Conservation (phyloP, 371 early-diverging fungal species). For the Mucor circinelloides region DNA sequence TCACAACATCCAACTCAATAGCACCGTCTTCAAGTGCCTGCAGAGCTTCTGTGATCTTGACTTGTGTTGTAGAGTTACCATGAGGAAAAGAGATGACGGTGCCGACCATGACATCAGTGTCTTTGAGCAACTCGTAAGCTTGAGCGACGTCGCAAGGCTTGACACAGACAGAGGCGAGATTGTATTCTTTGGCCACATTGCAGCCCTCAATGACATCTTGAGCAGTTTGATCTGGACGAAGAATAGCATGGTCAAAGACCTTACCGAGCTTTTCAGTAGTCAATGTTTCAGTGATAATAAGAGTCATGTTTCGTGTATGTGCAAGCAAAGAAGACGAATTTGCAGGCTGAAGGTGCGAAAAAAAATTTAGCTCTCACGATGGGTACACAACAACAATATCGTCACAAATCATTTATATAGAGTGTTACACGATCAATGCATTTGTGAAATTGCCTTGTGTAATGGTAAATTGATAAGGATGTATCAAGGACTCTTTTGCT, state of each 20-base stretch:
- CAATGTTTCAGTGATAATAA: slow-evolving; percentile 49
- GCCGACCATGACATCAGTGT: slow-evolving; percentile 57
- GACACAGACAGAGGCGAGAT: slow-evolving; percentile 65
- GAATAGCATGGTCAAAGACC: slow-evolving; percentile 68
- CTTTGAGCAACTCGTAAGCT: slow-evolving; percentile 48
- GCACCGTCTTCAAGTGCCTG: slow-evolving; percentile 64
- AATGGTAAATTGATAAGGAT: background rate
- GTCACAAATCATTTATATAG: background rate
- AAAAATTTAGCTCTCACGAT: slow-evolving; percentile 7
- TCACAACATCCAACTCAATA: slow-evolving; percentile 66
- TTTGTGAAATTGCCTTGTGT: background rate
- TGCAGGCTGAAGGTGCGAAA: background rate
- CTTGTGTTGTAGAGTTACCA: slow-evolving; percentile 59
- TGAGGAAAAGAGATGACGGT: slow-evolving; percentile 73
- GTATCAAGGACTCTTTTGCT: background rate
- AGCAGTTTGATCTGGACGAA: slow-evolving; percentile 62
- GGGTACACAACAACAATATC: background rate
- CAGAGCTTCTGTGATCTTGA: slow-evolving; percentile 61
- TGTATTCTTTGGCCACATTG: slow-evolving; percentile 54
- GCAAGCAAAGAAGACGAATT: background rate
- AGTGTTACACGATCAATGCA: slow-evolving; percentile 7
- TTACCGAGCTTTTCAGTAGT: slow-evolving; percentile 59
- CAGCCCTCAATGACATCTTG: slow-evolving; percentile 62
- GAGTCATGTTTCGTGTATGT: slow-evolving; percentile 23
- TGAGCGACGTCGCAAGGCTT: slow-evolving; percentile 68